Conservation (phyloP, 129 eudicot genomes). For the Dittrichia graveolens region DNA sequence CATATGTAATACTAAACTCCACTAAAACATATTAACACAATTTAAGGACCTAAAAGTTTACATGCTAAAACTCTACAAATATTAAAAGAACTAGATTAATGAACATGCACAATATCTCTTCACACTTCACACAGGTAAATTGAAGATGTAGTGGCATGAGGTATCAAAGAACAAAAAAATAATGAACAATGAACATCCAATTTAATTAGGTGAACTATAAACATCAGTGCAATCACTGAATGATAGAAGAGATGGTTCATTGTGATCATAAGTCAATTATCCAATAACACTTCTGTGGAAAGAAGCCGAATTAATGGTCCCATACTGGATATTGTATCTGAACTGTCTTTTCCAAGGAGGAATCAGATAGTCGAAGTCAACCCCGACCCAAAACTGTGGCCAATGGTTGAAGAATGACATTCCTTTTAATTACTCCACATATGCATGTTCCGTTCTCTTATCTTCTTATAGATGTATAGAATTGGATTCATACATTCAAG, state of each 20-base stretch:
- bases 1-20: too few relatives aligned
- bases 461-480: slow-evolving; percentile 4
- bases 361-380: slow-evolving; percentile 27
- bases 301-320: slow-evolving; percentile 10
- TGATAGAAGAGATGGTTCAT: not conserved
- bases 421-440: slow-evolving; percentile 4
- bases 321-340: not conserved
- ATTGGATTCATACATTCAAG: slow-evolving; percentile 23
- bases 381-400: slow-evolving; percentile 18
- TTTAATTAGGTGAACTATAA: not conserved
- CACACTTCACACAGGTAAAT: too few relatives aligned
- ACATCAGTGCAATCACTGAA: not conserved
- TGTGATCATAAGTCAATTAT: not conserved
- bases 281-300: not conserved
- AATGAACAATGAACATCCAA: not conserved
- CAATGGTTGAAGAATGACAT: slow-evolving; percentile 16
- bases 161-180: not conserved
- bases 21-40: too few relatives aligned
- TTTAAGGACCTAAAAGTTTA: too few relatives aligned
- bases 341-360: not conserved
- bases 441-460: not conserved
- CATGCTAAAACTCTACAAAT: too few relatives aligned
- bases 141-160: not conserved
- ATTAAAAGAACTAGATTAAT: too few relatives aligned
- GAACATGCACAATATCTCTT: too few relatives aligned